Percentiles rank a stretch among this genome's conserved stretches.
Conservation (phyloP, 805 yeast genomes). For the Cyberlindnera amylophila region DNA sequence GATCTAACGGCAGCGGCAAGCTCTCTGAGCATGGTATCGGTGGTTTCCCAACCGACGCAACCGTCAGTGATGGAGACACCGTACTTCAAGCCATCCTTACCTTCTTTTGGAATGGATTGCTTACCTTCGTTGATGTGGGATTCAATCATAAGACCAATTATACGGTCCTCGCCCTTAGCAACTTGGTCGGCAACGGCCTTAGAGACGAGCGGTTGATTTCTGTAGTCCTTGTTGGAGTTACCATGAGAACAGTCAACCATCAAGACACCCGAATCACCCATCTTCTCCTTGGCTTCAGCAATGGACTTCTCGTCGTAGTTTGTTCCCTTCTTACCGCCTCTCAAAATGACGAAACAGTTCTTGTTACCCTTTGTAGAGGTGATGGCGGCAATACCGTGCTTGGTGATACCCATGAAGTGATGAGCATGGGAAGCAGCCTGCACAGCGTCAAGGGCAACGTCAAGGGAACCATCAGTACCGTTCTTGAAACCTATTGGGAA, state of each 20-base stretch:
- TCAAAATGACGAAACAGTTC: conserved; percentile 86
- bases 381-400: conserved; percentile 95
- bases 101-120: conserved; percentile 81
- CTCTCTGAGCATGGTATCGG: conserved; percentile 72
- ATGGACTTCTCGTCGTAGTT: conserved; percentile 86
- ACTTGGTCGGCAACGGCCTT: conserved; percentile 78
- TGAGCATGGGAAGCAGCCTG: conserved; percentile 89
- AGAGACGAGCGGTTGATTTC: conserved; percentile 94
- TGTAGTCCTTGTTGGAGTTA: conserved; percentile 89
- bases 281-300: conserved; percentile 63
- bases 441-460: conserved; percentile 92
- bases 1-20: conserved; percentile 79
- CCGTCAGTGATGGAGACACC: conserved; percentile 98
- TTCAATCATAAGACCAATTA: conserved; percentile 96
- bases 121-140: conserved; percentile 88
- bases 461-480: conserved; percentile 94
- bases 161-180: conserved; percentile 69
- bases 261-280: conserved; percentile 46
- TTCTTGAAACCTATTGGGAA: conserved; percentile 99
- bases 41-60: conserved; percentile 89
- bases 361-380: conserved; percentile 94
- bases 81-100: conserved; percentile 73
- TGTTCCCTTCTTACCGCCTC: conserved; percentile 95
- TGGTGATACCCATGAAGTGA: conserved; percentile 96
- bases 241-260: conserved; percentile 99